phyloP scores from a whole-genome alignment of 768 basidiomycete genomes.

The Tricholoma furcatifolium region DNA sequence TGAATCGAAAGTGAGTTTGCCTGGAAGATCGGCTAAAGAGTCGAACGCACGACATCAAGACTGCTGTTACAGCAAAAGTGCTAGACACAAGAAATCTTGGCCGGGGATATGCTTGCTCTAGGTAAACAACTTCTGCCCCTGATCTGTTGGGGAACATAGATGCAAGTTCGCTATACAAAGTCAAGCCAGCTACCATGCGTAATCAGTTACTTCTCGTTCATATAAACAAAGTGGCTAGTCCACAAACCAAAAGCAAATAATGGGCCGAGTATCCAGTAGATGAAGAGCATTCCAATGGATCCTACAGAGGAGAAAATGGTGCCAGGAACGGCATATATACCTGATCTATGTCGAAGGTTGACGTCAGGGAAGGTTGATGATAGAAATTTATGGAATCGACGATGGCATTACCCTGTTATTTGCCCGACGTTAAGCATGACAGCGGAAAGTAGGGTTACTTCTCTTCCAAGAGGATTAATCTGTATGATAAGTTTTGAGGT shows the following conservation, averaged over 20 bases:
- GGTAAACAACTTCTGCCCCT: conserved; percentile 49
- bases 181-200: conserved; percentile 28
- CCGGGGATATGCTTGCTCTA: conserved; percentile 44
- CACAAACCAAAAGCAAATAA: conserved; percentile 31
- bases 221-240: not conserved
- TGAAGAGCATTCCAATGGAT: conserved; percentile 30
- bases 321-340: conserved; percentile 36
- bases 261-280: conserved; percentile 31
- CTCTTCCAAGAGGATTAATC: conserved; percentile 28
- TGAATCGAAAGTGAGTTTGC: not conserved
- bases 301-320: conserved; percentile 34
- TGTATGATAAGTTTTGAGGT: conserved; percentile 4
- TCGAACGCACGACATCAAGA: conserved; percentile 32
- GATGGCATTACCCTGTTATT: conserved; percentile 12
- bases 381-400: no score
- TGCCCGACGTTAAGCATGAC: conserved; percentile 36
- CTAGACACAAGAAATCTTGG: conserved; percentile 44
- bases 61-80: conserved; percentile 38
- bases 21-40: conserved; percentile 3
- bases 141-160: conserved; percentile 48
- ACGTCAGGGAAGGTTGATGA: no score
- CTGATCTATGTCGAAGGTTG: conserved; percentile 24
- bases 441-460: conserved; percentile 34
- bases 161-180: conserved; percentile 42
- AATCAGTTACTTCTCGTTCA: not conserved